These are phyloP conservation scores for Xylaria venustula DNA, from an alignment of 495 filamentous ascomycete genomes.

Conservation along the genomic window DNA sequence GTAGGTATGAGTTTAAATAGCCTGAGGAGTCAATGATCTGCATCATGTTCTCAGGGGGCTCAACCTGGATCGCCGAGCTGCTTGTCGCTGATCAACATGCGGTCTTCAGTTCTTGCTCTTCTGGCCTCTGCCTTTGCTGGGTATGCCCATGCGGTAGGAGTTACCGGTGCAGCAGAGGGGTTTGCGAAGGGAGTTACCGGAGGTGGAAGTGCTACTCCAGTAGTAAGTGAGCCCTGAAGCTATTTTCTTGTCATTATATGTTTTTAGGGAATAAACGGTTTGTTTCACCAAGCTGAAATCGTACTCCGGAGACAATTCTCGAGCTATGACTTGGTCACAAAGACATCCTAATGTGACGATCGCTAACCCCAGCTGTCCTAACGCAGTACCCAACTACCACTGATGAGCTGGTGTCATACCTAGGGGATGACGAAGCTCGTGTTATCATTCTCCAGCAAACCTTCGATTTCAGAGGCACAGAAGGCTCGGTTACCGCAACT, in stretches of 20 bases:
- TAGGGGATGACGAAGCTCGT: conserved; percentile 41
- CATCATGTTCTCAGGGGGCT: not conserved
- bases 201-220: conserved; percentile 46
- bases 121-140: conserved; percentile 6
- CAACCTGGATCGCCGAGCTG: not conserved
- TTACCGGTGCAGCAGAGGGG: conserved; percentile 34
- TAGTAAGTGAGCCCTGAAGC: not conserved
- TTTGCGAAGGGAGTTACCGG: conserved; percentile 51
- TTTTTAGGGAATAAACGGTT: too few species aligned
- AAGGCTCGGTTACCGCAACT: conserved; percentile 40
- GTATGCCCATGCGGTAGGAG: conserved; percentile 1
- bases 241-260: too few species aligned
- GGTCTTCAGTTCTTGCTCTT: not conserved
- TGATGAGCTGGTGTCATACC: conserved; percentile 33
- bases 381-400: conserved; percentile 37
- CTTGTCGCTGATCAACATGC: not conserved
- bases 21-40: not conserved
- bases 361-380: too few species aligned
- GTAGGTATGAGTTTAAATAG: not conserved
- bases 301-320: too few species aligned
- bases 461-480: conserved; percentile 45
- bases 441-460: conserved; percentile 49
- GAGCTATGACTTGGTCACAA: too few species aligned
- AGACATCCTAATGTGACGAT: too few species aligned
- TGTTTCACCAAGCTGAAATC: too few species aligned